Base-by-base conservation (phyloP, 2,329 filamentous ascomycete species). In the Grosmannia serpens region DNA sequence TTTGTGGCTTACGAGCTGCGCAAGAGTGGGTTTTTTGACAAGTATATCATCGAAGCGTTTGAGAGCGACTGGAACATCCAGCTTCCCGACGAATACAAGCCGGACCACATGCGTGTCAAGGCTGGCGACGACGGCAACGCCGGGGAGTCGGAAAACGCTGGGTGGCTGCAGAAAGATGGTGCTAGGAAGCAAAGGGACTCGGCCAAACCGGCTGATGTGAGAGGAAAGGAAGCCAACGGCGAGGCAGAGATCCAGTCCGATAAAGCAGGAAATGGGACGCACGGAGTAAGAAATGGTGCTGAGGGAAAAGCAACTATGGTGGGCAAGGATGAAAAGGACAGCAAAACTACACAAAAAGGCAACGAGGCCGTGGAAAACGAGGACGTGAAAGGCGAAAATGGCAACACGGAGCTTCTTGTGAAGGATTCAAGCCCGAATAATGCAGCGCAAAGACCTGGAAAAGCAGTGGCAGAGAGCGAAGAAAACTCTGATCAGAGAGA, bases 1-100 rank as follows among this genome's bases (percentile, higher is more conserved):
- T 81, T 76, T 71, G 66, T 66, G 4, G 80, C 81, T 0, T 77
- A 82, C 61, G 70, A 73, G 57, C 70, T 73, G 64, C 76, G 79
- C 58, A 71, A 69, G 55, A 65, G 69, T 1, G 81, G 81, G 5
- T 70, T 76, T 2, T 83, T 80, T 60, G 74, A 82, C 59, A 73
- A 74, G 4, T 76, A 73, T 56, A 67, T 80, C 33, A 67, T 71
- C 11, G 64, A 67, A 2, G 73, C 73, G 57, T 78, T 83, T 59
- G 70, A 75, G 64, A 66, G 71, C 3, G 74, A 76, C 29, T 83
- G 80, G 79, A 72, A 67, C 0, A 70, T 74, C 9, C 63, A 72
- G 57, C 62, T 79, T 53, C 75, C 75, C 0, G 65, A 65, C 17
- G 68, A 66, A 35, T 62, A 70, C 60, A 68, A 64, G 60, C 62